Conservation (phyloP, 176 grass and related monocot genomes). For the Lolium multiflorum region DNA sequence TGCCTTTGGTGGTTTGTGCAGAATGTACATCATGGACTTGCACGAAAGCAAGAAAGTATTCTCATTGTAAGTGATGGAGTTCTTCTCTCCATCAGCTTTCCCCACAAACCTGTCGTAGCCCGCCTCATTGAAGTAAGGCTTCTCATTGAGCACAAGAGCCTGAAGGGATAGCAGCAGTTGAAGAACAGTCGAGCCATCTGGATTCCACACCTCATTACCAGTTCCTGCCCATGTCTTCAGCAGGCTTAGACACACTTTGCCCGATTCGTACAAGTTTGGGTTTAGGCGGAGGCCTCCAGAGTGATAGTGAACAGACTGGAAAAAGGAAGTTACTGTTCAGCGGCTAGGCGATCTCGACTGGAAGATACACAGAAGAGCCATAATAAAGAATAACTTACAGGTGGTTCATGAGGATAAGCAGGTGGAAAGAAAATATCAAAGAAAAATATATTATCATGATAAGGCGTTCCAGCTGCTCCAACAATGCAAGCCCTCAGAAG, state of each 20-base stretch:
- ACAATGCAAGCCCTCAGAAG: constrained; percentile 89
- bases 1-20: constrained; percentile 91
- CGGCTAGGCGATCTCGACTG: background rate
- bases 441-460: constrained; percentile 95
- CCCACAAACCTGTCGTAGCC: constrained; percentile 96
- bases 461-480: constrained; percentile 89
- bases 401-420: constrained; percentile 89
- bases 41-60: constrained; percentile 91
- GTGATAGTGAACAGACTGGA: constrained; percentile 85
- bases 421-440: constrained; percentile 96
- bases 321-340: constrained; percentile 25
- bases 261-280: constrained; percentile 91
- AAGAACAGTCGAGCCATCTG: constrained; percentile 83
- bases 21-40: constrained; percentile 89
- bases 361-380: constrained; percentile 20
- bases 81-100: constrained; percentile 91
- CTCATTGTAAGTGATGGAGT: constrained; percentile 96
- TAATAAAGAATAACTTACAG: constrained; percentile 66
- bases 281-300: constrained; percentile 91
- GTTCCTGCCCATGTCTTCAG: constrained; percentile 93
- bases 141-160: constrained; percentile 96
- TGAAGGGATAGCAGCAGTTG: constrained; percentile 93
- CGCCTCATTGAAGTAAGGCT: constrained; percentile 96
- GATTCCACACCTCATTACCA: constrained; percentile 87
- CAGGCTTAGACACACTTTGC: constrained; percentile 98